phyloP scores from a whole-genome alignment of 306 rosid species.

The Gastrolobium bilobum region DNA sequence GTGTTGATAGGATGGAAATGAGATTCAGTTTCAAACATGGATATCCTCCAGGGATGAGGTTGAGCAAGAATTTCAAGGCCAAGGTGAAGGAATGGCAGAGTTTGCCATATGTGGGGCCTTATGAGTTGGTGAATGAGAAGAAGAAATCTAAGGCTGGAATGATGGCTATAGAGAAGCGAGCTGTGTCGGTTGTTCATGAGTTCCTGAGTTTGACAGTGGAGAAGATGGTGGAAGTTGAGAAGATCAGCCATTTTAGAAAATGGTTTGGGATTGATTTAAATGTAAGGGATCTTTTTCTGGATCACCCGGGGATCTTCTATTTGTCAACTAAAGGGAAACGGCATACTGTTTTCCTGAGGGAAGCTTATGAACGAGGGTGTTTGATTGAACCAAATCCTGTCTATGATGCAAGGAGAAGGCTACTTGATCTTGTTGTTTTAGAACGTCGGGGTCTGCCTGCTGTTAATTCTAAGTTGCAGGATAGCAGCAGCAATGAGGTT shows the following conservation, averaged over 20 bases:
- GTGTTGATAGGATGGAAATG: conserved; percentile 67
- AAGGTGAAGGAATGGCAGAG: conserved; percentile 92
- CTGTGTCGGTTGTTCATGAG: conserved; percentile 85
- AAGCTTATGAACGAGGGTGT: conserved; percentile 88
- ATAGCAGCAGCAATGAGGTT: conserved; percentile 47
- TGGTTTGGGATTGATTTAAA: conserved; percentile 79
- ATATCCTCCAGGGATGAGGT: conserved; percentile 90
- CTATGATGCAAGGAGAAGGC: conserved; percentile 83
- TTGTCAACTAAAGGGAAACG: conserved; percentile 91
- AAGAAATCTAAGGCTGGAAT: conserved; percentile 61
- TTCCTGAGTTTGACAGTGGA: conserved; percentile 91
- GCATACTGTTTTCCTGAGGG: conserved; percentile 91
- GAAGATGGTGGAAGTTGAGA: conserved; percentile 95
- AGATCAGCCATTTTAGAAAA: conserved; percentile 67
- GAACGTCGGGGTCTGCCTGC: conserved; percentile 70
- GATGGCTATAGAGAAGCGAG: conserved; percentile 78
- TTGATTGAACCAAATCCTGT: conserved; percentile 81
- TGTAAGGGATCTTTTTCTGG: conserved; percentile 79
- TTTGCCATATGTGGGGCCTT: conserved; percentile 81
- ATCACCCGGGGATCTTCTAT: conserved; percentile 88
- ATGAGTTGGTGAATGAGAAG: conserved; percentile 60
- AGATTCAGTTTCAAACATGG: conserved; percentile 70
- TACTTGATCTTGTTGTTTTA: conserved; percentile 77
- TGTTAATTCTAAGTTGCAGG: conserved; percentile 56
- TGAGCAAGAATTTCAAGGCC: conserved; percentile 77